phyloP scores from a whole-genome alignment of 805 yeast species.

The Blastobotrys americana region DNA sequence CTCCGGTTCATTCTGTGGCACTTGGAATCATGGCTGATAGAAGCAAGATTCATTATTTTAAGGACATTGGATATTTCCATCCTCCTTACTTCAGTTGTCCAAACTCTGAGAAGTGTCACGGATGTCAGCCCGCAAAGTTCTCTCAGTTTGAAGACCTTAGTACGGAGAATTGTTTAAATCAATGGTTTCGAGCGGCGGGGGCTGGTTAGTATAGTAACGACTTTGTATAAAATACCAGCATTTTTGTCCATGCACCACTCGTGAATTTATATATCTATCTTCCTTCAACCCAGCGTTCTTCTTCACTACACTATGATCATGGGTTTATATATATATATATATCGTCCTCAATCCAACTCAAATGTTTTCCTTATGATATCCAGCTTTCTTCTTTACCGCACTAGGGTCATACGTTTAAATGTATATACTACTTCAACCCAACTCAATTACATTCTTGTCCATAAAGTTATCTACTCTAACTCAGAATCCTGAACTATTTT shows the following conservation, averaged over 20 bases:
- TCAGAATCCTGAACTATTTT: no score
- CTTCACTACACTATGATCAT: background rate
- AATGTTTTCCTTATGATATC: no score
- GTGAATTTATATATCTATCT: background rate
- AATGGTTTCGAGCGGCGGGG: conserved; percentile 42
- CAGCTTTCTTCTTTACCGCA: no score
- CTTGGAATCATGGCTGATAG: conserved; percentile 63
- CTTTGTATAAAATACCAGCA: background rate
- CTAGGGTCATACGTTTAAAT: no score
- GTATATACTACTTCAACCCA: no score
- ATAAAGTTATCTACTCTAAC: no score
- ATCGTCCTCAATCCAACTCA: background rate
- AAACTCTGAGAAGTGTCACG: conserved; percentile 44
- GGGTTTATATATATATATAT: background rate
- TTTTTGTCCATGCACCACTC: background rate
- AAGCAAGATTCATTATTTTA: conserved; percentile 74
- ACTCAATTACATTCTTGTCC: no score
- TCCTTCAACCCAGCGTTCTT: no score
- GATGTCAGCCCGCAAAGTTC: conserved; percentile 52
- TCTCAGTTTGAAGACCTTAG: conserved; percentile 43
- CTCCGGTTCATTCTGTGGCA: conserved; percentile 86
- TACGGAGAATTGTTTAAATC: conserved; percentile 69
- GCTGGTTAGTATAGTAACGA: conserved; percentile 4
- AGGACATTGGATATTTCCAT: conserved; percentile 87
- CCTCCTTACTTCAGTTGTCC: conserved; percentile 82